These are phyloP conservation scores for Amphibolis antarctica DNA, from an alignment of 106 monocot genomes.

Conservation along the genomic window DNA sequence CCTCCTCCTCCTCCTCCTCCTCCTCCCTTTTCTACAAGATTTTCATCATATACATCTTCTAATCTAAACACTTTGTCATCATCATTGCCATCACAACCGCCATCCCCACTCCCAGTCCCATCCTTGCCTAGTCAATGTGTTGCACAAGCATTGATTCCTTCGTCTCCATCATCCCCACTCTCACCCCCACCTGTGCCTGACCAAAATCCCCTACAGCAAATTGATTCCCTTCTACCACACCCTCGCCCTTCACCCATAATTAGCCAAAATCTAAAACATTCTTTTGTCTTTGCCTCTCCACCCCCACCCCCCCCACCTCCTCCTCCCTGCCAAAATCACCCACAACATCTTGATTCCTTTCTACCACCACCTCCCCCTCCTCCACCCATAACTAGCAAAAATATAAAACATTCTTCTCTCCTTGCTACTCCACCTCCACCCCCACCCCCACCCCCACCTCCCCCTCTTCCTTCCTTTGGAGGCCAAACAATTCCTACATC, in stretches of 20 bases:
- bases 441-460: not conserved
- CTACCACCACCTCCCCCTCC: not conserved
- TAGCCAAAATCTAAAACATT: not conserved
- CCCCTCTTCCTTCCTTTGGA: slow-evolving; percentile 1
- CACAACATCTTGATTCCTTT: not conserved
- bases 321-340: not conserved
- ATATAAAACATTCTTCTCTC: not conserved
- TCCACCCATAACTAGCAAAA: not conserved
- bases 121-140: no score
- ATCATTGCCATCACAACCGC: no score
- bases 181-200: slow-evolving; percentile 1
- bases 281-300: not conserved
- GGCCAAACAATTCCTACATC: no score
- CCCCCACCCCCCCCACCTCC: slow-evolving; percentile 7
- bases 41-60: not conserved
- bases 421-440: slow-evolving; percentile 3
- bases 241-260: not conserved
- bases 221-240: not conserved
- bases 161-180: not conserved
- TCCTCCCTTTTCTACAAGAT: not conserved
- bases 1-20: not conserved
- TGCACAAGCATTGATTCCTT: no score
- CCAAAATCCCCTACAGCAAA: not conserved
- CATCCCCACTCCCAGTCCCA: no score
- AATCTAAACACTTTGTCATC: no score